A percentile compares a stretch with the other conserved stretches of the same genome.
Evolutionary conservation across 768 basidiomycete genomes (phyloP).

Genomic region (Austroboletus eburneus): DNA sequence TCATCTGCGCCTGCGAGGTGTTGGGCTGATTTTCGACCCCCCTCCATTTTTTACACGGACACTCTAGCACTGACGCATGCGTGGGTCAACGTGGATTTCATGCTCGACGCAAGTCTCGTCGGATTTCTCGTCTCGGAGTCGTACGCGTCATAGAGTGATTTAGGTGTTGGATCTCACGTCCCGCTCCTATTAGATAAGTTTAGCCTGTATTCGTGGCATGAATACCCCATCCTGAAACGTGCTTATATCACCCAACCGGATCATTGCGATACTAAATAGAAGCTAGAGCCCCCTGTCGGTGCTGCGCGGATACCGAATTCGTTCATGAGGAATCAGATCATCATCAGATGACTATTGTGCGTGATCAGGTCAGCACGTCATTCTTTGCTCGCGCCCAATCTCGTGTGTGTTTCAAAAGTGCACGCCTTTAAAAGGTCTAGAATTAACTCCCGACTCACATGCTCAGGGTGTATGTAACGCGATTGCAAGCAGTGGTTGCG

Average conservation of each 20-base stretch:
- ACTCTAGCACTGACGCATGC: conserved; percentile 72
- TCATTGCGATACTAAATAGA: no score
- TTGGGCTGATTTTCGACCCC: conserved; percentile 2
- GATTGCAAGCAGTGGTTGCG: conserved; percentile 22
- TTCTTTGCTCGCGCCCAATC: background rate
- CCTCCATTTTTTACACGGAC: background rate
- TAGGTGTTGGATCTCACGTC: background rate
- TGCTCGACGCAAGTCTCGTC: conserved; percentile 90
- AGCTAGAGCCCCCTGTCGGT: no score
- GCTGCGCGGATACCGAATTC: background rate
- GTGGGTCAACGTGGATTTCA: conserved; percentile 96
- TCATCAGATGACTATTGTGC: background rate
- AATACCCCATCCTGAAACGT: no score
- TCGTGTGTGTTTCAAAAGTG: background rate
- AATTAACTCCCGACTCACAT: conserved; percentile 4
- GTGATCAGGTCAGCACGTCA: background rate
- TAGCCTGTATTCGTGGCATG: background rate
- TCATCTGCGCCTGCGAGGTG: background rate
- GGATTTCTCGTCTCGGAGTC: conserved; percentile 83
- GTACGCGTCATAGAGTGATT: conserved; percentile 38
- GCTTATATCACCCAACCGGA: no score
- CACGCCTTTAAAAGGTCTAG: conserved; percentile 1
- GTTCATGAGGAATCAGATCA: background rate
- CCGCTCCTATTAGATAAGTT: no score
- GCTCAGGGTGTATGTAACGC: no score